Conservation (phyloP, 306 rosid species). For the Myrica gale region DNA sequence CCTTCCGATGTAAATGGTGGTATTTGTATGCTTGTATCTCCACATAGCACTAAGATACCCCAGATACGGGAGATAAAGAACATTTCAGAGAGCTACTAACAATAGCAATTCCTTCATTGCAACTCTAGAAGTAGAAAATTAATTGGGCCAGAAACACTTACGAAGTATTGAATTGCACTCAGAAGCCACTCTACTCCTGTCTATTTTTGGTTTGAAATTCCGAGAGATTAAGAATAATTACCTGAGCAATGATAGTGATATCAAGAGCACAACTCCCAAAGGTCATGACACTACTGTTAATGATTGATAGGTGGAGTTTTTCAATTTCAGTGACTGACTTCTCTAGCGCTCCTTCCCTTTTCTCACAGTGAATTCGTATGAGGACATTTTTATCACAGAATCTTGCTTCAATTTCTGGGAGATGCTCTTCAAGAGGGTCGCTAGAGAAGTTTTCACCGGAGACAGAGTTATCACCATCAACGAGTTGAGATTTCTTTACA, state of each 20-base stretch:
- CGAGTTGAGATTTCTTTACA: conserved; percentile 63
- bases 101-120: not conserved
- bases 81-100: not conserved
- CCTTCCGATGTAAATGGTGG: too few species aligned
- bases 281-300: conserved; percentile 67
- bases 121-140: not conserved
- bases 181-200: not conserved
- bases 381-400: conserved; percentile 75
- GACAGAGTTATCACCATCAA: conserved; percentile 42
- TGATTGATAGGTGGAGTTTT: conserved; percentile 61
- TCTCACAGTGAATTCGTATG: conserved; percentile 82
- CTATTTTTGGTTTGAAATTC: not conserved
- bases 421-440: conserved; percentile 40
- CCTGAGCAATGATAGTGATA: conserved; percentile 85
- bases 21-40: too few species aligned
- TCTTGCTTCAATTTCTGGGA: conserved; percentile 89
- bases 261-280: conserved; percentile 77
- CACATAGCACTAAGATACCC: too few species aligned
- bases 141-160: not conserved
- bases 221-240: conserved; percentile 12
- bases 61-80: not conserved
- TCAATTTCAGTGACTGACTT: conserved; percentile 62
- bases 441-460: conserved; percentile 25
- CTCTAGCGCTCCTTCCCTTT: conserved; percentile 63
- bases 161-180: not conserved